phyloP scores from a whole-genome alignment of 305 asterid species.

The Coffea humblotiana region DNA sequence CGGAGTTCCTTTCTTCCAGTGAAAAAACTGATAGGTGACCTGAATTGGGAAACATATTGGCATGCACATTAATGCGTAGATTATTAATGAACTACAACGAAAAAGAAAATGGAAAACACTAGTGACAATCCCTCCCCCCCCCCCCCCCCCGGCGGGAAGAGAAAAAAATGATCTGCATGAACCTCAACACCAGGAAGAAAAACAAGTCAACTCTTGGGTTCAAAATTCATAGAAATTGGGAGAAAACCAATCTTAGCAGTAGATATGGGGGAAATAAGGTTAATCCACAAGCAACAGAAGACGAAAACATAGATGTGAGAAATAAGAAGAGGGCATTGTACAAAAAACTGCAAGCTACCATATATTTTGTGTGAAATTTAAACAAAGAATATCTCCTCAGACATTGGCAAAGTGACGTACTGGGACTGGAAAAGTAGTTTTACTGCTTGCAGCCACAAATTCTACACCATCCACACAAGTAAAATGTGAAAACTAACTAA shows the following conservation, averaged over 20 bases:
- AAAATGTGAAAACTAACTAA: neutral
- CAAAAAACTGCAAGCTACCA: neutral
- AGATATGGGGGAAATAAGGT: neutral
- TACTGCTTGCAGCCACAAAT: neutral
- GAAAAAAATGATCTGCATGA: neutral
- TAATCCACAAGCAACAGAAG: neutral
- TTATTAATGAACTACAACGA: neutral
- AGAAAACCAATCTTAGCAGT: neutral
- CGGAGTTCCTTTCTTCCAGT: constrained; percentile 96
- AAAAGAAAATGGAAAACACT: neutral
- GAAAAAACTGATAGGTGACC: constrained; percentile 92
- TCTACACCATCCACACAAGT: neutral
- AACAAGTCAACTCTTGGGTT: neutral
- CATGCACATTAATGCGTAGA: neutral
- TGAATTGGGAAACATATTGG: constrained; percentile 26
- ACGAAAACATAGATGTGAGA: neutral
- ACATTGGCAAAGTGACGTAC: neutral
- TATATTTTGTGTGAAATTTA: neutral
- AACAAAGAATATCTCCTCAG: neutral
- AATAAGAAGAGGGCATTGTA: neutral
- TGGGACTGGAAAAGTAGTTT: neutral
- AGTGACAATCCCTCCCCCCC: neutral
- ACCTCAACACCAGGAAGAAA: neutral
- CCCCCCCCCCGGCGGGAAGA: too few species aligned
- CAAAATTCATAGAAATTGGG: neutral